These are phyloP conservation scores for Candida anglica DNA, from an alignment of 805 yeast genomes.

Conservation along the genomic window DNA sequence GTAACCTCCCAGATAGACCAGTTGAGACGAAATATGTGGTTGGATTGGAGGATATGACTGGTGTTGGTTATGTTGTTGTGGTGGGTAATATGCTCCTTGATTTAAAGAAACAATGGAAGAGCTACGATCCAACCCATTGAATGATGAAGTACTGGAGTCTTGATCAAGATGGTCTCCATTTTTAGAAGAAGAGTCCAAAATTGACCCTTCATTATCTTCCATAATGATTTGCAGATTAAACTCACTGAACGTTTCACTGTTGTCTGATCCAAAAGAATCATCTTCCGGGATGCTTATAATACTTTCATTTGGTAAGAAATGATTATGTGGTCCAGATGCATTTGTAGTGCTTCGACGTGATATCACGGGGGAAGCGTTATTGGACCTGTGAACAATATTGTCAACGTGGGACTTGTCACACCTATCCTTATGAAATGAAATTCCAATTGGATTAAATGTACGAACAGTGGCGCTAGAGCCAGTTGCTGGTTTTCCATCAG, in stretches of 20 bases:
- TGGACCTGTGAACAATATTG: neutral
- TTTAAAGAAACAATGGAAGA: neutral
- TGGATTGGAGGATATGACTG: neutral
- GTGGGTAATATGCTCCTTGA: neutral
- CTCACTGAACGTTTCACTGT: slow-evolving; percentile 4
- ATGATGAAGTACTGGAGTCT: no score
- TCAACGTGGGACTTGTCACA: slow-evolving; percentile 3
- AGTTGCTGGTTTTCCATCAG: no score
- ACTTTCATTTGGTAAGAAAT: slow-evolving; percentile 4
- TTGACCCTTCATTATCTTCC: neutral
- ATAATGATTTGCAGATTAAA: slow-evolving; percentile 2
- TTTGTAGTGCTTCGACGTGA: slow-evolving; percentile 1
- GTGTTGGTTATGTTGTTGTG: neutral
- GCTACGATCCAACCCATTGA: no score
- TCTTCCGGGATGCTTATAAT: slow-evolving; percentile 5
- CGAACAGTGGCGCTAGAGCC: no score
- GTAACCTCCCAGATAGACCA: no score
- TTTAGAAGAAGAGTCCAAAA: neutral
- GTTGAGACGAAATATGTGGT: no score
- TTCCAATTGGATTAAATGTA: no score
- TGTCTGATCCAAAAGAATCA: slow-evolving; percentile 3
- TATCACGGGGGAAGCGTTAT: neutral
- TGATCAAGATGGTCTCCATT: neutral
- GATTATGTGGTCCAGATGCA: neutral
- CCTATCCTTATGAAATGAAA: slow-evolving; percentile 1